Evolutionary conservation across 768 basidiomycete species (phyloP), one percentile per base, ranked within the genome.

Genomic region (Lyophyllum decastes): DNA sequence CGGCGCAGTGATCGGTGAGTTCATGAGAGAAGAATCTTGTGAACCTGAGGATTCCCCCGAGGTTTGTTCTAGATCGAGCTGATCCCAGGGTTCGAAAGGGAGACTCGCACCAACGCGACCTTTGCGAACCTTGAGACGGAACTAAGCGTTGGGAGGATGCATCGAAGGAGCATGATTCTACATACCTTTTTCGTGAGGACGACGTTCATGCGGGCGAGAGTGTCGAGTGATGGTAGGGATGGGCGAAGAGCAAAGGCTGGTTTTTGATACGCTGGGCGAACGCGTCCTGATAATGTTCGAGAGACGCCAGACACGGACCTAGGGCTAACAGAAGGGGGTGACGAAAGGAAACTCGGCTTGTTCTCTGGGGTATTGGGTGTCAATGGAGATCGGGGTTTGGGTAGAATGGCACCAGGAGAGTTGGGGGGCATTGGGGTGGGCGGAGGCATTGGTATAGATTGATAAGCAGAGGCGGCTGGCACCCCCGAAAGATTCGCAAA

Each of bases 401-500:
- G 47, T 14, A 66, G 61, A 45, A 58, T 61, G n/a, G 61, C 54
- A 30, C 55, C 60, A 43, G 60, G 52, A 27, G 65, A 61, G 17
- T 61, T 57, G 40, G 21, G 68, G 56, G 60, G 65, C 49, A 38
- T 59, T 49, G 54, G 50, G 16, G 63, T 22, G 10, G 63, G 46
- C 2, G 50, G 52, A 25, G 59, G 35, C 25, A 55, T 52, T 30
- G 60, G 55, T 19, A 57, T 54, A 17, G 58, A 33, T 53, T 54
- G 52, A 54, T 47, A 55, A 40, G 46, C 50, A 44, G 51, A 58
- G 35, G 57, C 45, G n/a, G 56, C 57, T 22, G 67, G 64, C 35
- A 61, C 59, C n/a, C 70, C 52, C 35, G 78, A 73, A 14, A 87
- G 74, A 59, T 86, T 83, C 21, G 89, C 89, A 63, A 91, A 91